Evolutionary conservation across 495 filamentous ascomycete genomes (phyloP), one percentile per base, ranked within the genome.

Genomic region (Tuber melanosporum): DNA sequence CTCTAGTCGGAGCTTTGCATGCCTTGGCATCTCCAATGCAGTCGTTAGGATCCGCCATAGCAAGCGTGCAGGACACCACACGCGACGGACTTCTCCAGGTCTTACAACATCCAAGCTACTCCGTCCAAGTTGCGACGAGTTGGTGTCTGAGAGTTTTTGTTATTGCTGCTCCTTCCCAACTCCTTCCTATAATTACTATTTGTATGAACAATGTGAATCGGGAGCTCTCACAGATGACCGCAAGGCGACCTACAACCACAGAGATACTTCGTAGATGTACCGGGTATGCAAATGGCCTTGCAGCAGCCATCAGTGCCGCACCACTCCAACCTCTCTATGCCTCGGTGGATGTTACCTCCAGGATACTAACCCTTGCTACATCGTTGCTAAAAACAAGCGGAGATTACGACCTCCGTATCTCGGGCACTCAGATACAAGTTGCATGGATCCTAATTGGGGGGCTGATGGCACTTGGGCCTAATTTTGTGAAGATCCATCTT

Each of bases 401-500:
- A 45, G 93, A 91, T 80, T 94, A 93, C 17, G 95, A 99, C 79
- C 87, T 99, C 74, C 91, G 96, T 70, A 91, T 95, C 71, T 95
- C 95, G 26, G 92, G 92, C 80, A 97, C 93, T 22, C 95, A 99
- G 82, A 94, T 99, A 49, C 95, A 99, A 80, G 94, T 98, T 8
- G 95, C 95, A 32, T 99, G 95, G 95, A 97, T 97, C 69, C 85
- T 99, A 73, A 96, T 99, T 75, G 95, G 95, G 47, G 95, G 95
- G 0, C 85, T 99, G 41, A 98, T 98, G 96, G 92, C 94, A 10
- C 87, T 98, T 3, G 95, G 95, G 0, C 96, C 96, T 8, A 98
- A 97, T 83, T 99, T 99, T 83, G 95, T 98, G 84, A 99, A 99
- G 85, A 98, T 97, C 62, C 95, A 98, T 86, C 88, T 99, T 32